A percentile compares a stretch with the other conserved stretches of the same genome.
phyloP scores from a whole-genome alignment of 257 asterid species.

The Plantago ovata region DNA sequence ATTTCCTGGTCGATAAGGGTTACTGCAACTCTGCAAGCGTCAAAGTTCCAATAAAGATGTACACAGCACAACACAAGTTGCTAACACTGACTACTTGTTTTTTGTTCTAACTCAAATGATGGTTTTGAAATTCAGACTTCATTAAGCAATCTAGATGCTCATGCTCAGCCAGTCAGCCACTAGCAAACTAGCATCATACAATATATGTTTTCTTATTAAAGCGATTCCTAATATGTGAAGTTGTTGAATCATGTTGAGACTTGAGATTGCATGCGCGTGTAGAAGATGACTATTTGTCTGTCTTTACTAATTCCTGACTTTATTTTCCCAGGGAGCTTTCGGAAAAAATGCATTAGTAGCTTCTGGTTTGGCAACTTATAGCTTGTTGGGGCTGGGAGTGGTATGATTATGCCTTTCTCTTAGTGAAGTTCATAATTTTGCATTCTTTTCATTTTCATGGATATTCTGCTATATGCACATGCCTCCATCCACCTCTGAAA shows the following conservation, averaged over 20 bases:
- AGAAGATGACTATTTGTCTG: background rate
- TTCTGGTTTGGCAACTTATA: constrained; percentile 66
- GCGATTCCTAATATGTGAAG: background rate
- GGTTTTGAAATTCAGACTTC: constrained; percentile 2
- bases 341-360: constrained; percentile 60
- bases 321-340: constrained; percentile 59
- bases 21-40: background rate
- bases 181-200: no score
- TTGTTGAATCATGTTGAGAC: background rate
- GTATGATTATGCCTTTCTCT: constrained; percentile 32
- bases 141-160: background rate
- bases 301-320: background rate
- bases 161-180: no score
- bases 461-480: background rate
- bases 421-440: background rate
- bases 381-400: constrained; percentile 70
- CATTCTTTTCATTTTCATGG: background rate
- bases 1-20: constrained; percentile 17
- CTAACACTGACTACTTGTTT: constrained; percentile 9
- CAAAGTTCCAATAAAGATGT: background rate
- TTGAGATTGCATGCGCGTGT: background rate
- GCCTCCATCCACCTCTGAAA: no score
- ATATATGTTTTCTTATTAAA: background rate
- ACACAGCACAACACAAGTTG: background rate
- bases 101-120: background rate